Evolutionary conservation across 1,284 basidiomycete genomes (phyloP), one percentile per base, ranked within the genome.

Genomic region (Cutaneotrichosporon sp.): DNA sequence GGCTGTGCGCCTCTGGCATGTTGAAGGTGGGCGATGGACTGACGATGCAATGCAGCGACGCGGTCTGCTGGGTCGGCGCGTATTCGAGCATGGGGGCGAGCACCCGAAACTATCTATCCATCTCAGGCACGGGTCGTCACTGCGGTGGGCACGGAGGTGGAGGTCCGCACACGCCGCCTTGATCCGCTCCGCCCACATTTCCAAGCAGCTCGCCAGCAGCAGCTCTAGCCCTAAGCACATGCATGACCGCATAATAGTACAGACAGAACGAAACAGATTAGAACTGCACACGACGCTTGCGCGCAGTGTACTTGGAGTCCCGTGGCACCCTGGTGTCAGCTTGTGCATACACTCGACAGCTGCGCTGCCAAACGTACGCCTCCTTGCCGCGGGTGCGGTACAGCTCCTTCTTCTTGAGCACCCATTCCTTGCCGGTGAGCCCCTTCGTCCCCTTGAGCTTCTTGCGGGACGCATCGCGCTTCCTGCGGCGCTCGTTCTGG

Each of bases 361-460:
- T 34, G 45, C 22, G 5, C 22, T 25, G 20, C 22, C 22, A 5
- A 31, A 75, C 75, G 42, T 49, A 78, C 78, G 77, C 82, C 54
- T 83, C 82, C 70, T 84, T 84, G 1, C 84, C 84, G 66, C 82
- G 78, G 56, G 78, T 78, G 56, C 83, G 69, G 68, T 85, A 84
- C 60, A 84, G 71, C 53, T 84, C 83, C 79, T 85, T 85, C 78
- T 85, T 85, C 69, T 82, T 79, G 59, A 83, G 69, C 27, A 85
- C 81, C 81, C 82, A 85, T 53, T 84, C 82, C 71, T 82, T 82
- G 16, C 77, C 69, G 18, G 68, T 68, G 25, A 73, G 61, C n/a
- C 76, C 76, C 69, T 75, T 75, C 64, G 73, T 74, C 1, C 65
- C 62, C 68, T 75, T 78, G 55, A 72, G 72, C 36, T 67, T 69